Percentiles rank a stretch among this genome's conserved stretches.
These are phyloP conservation scores for Cryptococcus floricola DNA, from an alignment of 1,284 basidiomycete species.

Conservation along the genomic window DNA sequence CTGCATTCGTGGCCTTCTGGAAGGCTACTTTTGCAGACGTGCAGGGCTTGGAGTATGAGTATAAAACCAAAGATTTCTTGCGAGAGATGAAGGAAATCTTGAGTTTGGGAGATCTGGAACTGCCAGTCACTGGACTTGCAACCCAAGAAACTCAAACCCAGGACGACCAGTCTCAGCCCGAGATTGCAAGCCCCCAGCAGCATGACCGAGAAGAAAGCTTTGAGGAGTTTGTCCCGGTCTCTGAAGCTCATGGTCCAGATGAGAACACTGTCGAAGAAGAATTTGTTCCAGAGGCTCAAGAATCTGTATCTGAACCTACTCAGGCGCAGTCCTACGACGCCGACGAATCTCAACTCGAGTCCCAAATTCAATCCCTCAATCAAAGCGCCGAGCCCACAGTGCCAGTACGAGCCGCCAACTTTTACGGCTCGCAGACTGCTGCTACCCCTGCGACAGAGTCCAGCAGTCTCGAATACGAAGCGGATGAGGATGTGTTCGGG, in stretches of 20 bases:
- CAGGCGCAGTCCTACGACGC: constrained; percentile 26
- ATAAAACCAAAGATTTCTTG: constrained; percentile 33
- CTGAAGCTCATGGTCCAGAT: too few species aligned
- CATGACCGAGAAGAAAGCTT: constrained; percentile 34
- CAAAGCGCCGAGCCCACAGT: neutral
- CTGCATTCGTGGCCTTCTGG: constrained; percentile 41
- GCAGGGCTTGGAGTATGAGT: constrained; percentile 23
- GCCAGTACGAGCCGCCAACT: neutral
- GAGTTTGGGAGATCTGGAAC: too few species aligned
- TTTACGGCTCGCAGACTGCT: neutral
- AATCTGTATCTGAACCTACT: neutral
- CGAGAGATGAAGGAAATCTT: constrained; percentile 19
- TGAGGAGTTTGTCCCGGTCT: neutral
- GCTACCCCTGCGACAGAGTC: constrained; percentile 1
- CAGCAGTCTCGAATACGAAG: constrained; percentile 3
- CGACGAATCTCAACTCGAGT: constrained; percentile 27
- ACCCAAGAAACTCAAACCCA: too few species aligned
- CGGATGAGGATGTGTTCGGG: constrained; percentile 32
- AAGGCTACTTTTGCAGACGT: constrained; percentile 23
- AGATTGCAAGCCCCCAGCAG: too few species aligned
- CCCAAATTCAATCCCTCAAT: constrained; percentile 1
- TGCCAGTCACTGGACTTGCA: too few species aligned
- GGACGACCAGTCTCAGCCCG: too few species aligned
- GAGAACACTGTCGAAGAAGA: neutral
- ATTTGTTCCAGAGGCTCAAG: neutral